These are phyloP conservation scores for Triangularia verruculosa DNA, from an alignment of 2,329 filamentous ascomycete genomes.

Conservation along the genomic window DNA sequence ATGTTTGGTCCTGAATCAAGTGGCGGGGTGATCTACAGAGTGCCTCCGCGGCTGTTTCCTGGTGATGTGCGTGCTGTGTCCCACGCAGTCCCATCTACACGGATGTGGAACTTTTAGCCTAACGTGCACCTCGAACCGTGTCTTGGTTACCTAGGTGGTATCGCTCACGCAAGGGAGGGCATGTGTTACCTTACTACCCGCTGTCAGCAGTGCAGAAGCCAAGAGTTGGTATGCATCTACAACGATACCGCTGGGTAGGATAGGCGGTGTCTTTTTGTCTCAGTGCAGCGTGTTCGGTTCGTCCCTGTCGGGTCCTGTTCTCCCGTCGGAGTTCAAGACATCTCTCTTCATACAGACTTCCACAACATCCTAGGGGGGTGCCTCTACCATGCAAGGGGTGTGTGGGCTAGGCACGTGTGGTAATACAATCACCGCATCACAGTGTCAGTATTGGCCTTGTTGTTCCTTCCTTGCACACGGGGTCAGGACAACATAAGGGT, in stretches of 20 bases:
- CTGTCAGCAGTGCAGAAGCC: background rate
- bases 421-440: background rate
- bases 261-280: background rate
- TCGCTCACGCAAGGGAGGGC: background rate
- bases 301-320: background rate
- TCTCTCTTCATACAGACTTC: background rate
- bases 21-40: background rate
- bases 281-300: background rate
- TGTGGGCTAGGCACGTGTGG: background rate
- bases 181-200: background rate
- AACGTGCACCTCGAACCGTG: background rate
- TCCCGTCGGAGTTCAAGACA: background rate
- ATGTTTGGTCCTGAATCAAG: background rate
- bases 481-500: background rate
- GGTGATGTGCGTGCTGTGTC: background rate
- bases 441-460: background rate
- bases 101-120: background rate
- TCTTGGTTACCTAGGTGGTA: background rate
- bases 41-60: background rate
- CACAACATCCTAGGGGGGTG: background rate
- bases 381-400: background rate
- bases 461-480: background rate
- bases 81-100: background rate
- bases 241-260: background rate
- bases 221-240: background rate